These are phyloP conservation scores for Backusella mclennaniae DNA, from an alignment of 192 early-diverging fungal species.

Conservation along the genomic window DNA sequence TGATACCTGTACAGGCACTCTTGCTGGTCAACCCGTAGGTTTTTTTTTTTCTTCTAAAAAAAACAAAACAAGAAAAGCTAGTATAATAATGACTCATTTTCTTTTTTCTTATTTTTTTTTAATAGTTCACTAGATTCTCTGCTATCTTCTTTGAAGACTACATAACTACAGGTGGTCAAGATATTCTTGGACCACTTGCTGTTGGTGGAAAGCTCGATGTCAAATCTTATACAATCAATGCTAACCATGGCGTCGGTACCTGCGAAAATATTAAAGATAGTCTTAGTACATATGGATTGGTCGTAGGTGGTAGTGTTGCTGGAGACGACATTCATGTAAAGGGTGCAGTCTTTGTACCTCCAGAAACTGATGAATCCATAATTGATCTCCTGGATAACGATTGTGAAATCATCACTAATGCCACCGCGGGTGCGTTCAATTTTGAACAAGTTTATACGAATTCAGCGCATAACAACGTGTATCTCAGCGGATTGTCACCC, in stretches of 20 bases:
- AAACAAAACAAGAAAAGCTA: no score
- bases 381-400: background rate
- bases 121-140: background rate
- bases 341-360: background rate
- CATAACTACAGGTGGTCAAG: background rate
- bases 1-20: no score
- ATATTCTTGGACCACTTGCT: background rate
- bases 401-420: background rate
- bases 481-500: background rate
- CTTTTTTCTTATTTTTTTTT: background rate
- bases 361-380: background rate
- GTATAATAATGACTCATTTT: no score
- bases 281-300: background rate
- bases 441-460: background rate
- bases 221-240: background rate
- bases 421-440: background rate
- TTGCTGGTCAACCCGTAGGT: no score
- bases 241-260: no score
- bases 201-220: background rate
- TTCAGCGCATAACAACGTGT: background rate
- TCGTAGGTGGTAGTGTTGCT: background rate
- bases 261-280: no score
- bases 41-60: no score
- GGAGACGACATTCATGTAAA: background rate
- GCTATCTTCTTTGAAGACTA: background rate